Base-by-base conservation (phyloP, 1,284 basidiomycete genomes). In the Somion occarium region DNA sequence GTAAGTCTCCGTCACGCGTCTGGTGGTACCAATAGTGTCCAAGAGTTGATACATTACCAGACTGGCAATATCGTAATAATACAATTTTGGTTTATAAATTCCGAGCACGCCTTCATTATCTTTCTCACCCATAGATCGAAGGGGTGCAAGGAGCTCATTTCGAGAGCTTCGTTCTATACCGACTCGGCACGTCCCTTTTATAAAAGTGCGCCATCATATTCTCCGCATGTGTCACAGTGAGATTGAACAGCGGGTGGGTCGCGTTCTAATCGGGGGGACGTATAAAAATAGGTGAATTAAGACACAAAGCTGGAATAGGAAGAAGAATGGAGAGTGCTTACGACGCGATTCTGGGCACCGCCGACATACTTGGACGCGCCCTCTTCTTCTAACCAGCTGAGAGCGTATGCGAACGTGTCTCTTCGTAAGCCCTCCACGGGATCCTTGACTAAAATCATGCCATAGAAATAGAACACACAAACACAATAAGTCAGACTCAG, bases 201-300 rank as follows among this genome's bases (percentile, higher is more conserved):
- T 93, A 93, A 64, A 93, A 93, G 68, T 91, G 75, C 4, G 76
- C 71, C 77, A 92, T 82, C 37, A 94, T 80, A 0, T 69, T 78
- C 59, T 88, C 80, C 1, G 84, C 71, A 60, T 92, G 84, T 0
- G 88, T 84, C 4, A 85, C 77, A 0, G 90, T 87, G 41, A 95
- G 67, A 60, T 93, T 93, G 67, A 93, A 89, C n/a, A 95, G 60
- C 0, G 93, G 92, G 59, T 93, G 90, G 0, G 89, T 92, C 1
- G 91, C 89, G 61, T 95, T 96, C 90, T 93, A 48, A 20, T 13
- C n/a, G 15, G 5, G 5, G 18, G 11, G 23, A 26, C 23, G 11
- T 24, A n/a, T 9, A 11, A 30, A 5, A 13, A 38, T n/a, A 19
- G 22, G 37, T 13, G 38, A 25, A 38, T 25, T 20, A 48, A 23